Evolutionary conservation across 345 rosid species (phyloP).

Genomic region (Balakata baccata): DNA sequence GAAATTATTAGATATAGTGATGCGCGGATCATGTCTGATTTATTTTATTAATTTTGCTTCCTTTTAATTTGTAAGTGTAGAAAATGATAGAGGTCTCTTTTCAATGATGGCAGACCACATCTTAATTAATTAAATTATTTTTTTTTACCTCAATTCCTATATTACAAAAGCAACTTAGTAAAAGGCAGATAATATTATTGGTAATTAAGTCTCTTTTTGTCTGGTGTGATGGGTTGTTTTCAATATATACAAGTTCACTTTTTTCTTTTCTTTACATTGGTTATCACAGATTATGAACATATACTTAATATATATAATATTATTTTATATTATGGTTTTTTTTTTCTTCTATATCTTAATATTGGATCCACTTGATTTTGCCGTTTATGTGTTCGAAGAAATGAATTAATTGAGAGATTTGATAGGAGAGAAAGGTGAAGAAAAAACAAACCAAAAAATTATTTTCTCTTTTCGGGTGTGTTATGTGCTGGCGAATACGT

Average conservation of each 20-base stretch:
- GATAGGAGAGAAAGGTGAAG: not conserved
- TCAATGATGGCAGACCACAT: constrained; percentile 40
- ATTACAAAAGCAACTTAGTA: constrained; percentile 21
- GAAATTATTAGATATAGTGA: constrained; percentile 22
- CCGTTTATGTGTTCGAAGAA: not conserved
- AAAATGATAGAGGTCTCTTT: constrained; percentile 26
- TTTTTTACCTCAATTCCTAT: constrained; percentile 9
- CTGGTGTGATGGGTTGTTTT: constrained; percentile 16
- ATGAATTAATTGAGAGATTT: not conserved
- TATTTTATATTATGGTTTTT: not conserved
- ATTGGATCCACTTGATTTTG: not conserved
- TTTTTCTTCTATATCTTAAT: not conserved
- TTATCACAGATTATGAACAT: not conserved
- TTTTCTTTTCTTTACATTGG: constrained; percentile 7
- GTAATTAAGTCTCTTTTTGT: constrained; percentile 19
- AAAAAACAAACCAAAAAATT: not conserved
- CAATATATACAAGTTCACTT: constrained; percentile 1
- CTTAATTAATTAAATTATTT: constrained; percentile 14
- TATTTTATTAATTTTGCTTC: constrained; percentile 26
- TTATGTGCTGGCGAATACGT: constrained; percentile 7
- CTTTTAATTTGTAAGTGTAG: constrained; percentile 5
- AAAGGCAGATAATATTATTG: not conserved
- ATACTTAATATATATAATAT: not conserved
- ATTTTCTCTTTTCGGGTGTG: not conserved
- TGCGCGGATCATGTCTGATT: constrained; percentile 12